Base-by-base conservation (phyloP, 1,139 yeast species). In the Blastobotrys apis region DNA sequence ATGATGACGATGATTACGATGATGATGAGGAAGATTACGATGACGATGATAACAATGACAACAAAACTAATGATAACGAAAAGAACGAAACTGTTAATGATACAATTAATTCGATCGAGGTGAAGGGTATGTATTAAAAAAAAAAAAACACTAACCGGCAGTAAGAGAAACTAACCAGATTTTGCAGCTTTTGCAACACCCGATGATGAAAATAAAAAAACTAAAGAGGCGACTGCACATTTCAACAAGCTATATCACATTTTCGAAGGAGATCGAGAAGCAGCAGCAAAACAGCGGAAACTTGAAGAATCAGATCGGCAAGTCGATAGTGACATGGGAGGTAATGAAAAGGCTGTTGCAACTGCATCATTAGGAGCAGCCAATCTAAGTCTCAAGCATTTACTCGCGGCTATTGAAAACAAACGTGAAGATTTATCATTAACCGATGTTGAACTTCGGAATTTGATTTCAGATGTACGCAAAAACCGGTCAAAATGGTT, bases 401-500 rank as follows among this genome's bases (percentile, higher is more conserved):
- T 92, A 42, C 67, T 94, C 31, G 77, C 80, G 3, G 78, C 84
- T 1, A 87, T 92, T 49, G 96, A 87, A 53, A 77, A 75, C 27
- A 80, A 84, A 49, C 77, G 96, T 54, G 87, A 87, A 20, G 76
- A 78, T 47, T 70, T 90, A 41, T 74, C 78, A 1, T 72, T 94
- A 37, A 80, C 87, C n/a, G 97, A 90, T 60, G 73, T 78, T 46
- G 98, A 94, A 59, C 74, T 92, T 49, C 78, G 94, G 47, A 84
- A 83, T 44, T 73, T 92, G 49, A 82, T 92, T 43, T 79, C 87
- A 74, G 98, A 92, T 60, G 97, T 92, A 10, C 76, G 97, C 40
- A 92, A 90, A 57, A 90, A 90, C 60, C 73, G 97, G 53, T 94
- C 97, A 0, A 92, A 94, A 65, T 94, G 98, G 99, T 95, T 81